Percentiles rank a stretch among this genome's conserved stretches.
phyloP scores from a whole-genome alignment of 202 grass and related monocot genomes.

The Musa balbisiana region DNA sequence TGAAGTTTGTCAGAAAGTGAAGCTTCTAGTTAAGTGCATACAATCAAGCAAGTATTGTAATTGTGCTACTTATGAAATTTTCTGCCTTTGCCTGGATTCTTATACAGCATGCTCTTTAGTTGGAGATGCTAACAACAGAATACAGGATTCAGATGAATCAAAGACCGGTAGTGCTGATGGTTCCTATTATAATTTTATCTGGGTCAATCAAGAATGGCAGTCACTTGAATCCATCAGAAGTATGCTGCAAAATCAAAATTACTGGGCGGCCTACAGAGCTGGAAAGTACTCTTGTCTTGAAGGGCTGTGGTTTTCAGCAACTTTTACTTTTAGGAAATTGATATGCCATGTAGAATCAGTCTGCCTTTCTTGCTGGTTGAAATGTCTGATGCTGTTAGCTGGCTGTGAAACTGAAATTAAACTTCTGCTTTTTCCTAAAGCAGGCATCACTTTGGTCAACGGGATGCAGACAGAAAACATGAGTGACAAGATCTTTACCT shows the following conservation, averaged over 20 bases:
- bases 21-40: slow-evolving; percentile 40
- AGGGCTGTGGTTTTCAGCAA: slow-evolving; percentile 76
- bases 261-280: slow-evolving; percentile 78
- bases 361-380: slow-evolving; percentile 56
- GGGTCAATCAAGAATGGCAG: slow-evolving; percentile 53
- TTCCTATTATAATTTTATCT: slow-evolving; percentile 25
- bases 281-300: slow-evolving; percentile 63
- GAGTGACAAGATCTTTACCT: slow-evolving; percentile 30
- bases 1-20: slow-evolving; percentile 40
- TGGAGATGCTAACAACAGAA: slow-evolving; percentile 25
- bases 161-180: slow-evolving; percentile 3
- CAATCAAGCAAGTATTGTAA: slow-evolving; percentile 33
- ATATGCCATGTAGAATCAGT: slow-evolving; percentile 38
- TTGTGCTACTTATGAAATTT: slow-evolving; percentile 52
- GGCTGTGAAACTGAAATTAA: slow-evolving; percentile 71
- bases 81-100: slow-evolving; percentile 41
- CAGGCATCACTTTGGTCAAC: slow-evolving; percentile 39
- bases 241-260: slow-evolving; percentile 54
- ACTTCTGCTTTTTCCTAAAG: slow-evolving; percentile 64
- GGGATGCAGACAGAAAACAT: slow-evolving; percentile 45
- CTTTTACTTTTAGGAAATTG: slow-evolving; percentile 78
- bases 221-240: slow-evolving; percentile 45
- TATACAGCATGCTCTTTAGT: slow-evolving; percentile 27
- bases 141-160: slow-evolving; percentile 20
- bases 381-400: slow-evolving; percentile 56